Evolutionary conservation across 768 basidiomycete genomes (phyloP).

Genomic region (Trametes cinnabarina): DNA sequence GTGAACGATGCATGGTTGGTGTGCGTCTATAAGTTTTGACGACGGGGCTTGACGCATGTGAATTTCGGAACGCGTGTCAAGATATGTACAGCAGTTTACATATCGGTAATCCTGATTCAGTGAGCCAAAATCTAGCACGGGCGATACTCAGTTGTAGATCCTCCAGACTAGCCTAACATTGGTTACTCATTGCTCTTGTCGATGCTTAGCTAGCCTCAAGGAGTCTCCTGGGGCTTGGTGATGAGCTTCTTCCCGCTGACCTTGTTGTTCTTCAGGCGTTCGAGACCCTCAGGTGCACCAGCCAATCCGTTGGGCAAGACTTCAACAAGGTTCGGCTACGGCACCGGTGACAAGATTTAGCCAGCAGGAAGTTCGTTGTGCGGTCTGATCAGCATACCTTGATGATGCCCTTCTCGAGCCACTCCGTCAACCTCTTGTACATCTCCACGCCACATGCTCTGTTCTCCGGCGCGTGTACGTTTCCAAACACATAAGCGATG

Average conservation of each 20-base stretch:
- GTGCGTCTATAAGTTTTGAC: no score
- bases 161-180: no score
- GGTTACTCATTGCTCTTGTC: neutral
- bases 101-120: no score
- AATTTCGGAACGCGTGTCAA: no score
- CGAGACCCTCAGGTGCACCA: constrained; percentile 38
- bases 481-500: constrained; percentile 17
- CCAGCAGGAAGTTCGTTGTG: no score
- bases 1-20: no score
- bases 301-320: constrained; percentile 41
- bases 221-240: constrained; percentile 39
- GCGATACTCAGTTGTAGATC: no score
- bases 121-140: no score
- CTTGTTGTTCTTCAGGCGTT: constrained; percentile 34
- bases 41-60: no score
- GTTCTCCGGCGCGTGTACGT: constrained; percentile 14
- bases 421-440: constrained; percentile 20
- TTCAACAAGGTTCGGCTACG: constrained; percentile 43
- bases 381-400: constrained; percentile 16
- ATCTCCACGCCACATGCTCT: constrained; percentile 17
- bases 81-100: no score
- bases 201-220: neutral
- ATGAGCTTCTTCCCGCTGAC: constrained; percentile 47
- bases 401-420: constrained; percentile 24
- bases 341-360: neutral